These are phyloP conservation scores for Yamadazyma songkhlaensis DNA, from an alignment of 1,139 yeast species.

Conservation along the genomic window DNA sequence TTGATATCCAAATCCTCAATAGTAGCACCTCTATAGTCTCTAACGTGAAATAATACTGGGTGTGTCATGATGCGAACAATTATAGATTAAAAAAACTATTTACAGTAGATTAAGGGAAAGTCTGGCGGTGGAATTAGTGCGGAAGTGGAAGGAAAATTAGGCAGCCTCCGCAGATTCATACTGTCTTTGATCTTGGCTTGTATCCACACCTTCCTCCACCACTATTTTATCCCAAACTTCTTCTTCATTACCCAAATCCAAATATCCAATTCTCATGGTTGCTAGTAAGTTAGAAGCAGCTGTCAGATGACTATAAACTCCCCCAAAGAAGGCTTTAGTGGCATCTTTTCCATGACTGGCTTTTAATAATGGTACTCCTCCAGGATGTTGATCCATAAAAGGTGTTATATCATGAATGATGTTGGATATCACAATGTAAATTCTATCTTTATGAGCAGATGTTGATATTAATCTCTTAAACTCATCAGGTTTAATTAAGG, in stretches of 20 bases:
- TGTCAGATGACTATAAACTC: conserved; percentile 71
- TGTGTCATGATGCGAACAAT: conserved; percentile 1
- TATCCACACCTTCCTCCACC: conserved; percentile 34
- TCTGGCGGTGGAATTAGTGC: background rate
- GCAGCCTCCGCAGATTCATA: conserved; percentile 49
- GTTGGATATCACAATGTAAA: conserved; percentile 46
- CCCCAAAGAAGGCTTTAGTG: conserved; percentile 69
- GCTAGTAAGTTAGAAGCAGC: conserved; percentile 72
- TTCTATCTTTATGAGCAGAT: conserved; percentile 34
- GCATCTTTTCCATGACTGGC: conserved; percentile 73
- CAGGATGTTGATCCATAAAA: conserved; percentile 71
- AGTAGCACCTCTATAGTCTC: conserved; percentile 52
- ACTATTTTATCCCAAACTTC: conserved; percentile 71
- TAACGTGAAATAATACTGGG: conserved; percentile 25
- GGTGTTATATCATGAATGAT: conserved; percentile 75
- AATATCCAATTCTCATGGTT: conserved; percentile 70
- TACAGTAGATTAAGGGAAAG: background rate
- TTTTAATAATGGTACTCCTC: conserved; percentile 58
- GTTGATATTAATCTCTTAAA: conserved; percentile 41
- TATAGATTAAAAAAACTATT: background rate
- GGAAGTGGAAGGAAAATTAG: conserved; percentile 12
- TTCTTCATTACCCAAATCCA: conserved; percentile 79
- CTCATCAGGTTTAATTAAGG: conserved; percentile 49
- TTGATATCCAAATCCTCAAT: conserved; percentile 61
- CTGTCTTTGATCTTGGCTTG: conserved; percentile 17